Base-by-base conservation (phyloP, 108 stramenopile species). In the Skeletonema marinoi region DNA sequence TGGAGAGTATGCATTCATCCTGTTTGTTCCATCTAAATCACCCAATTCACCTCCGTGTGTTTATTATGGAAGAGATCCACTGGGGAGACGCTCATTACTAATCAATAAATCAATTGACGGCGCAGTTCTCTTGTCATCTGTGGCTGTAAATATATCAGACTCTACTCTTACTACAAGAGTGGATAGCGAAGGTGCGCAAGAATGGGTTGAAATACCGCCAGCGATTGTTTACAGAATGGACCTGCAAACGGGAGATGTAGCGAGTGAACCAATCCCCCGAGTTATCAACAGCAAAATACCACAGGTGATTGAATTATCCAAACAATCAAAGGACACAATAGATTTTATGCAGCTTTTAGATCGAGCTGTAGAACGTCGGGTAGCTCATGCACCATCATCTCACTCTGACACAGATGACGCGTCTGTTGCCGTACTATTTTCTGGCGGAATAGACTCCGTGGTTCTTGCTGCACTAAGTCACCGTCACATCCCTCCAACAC, bases 371-470 rank as follows among this genome's bases (percentile, higher is more conserved):
- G 65, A 65, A 63, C 77, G 85, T 11, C 88, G 93, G 19, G 84
- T 89, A 33, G 69, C 71, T 75, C 48, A 78, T 21, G 83, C 86
- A 38, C 85, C 85, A 31, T 7, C 16, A 21, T 65, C 80, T 12
- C 68, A 78, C 39, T 73, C 80, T 21, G 36, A 65, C 25, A 21
- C 65, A 59, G 35, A 66, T 41, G 73, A 80, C 29, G 63, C 81
- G 39, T 68, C 82, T 35, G 85, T 97, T 25, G 97, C 90, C 16
- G 93, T 98, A 9, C 77, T 98, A 12, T 98, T 98, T 85, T 97
- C 96, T 32, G 98, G 98, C n/a, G 98, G 98, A 13, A 74, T 98
- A 25, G 98, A 98, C 80, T 98, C 96, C 7, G 92, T 92, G 13
- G 91, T 98, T 17, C 76, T 98, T 48, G 97, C 98, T 44, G 96